Evolutionary conservation across 164 flowering plant genomes (phyloP).

Genomic region (Macadamia integrifolia): DNA sequence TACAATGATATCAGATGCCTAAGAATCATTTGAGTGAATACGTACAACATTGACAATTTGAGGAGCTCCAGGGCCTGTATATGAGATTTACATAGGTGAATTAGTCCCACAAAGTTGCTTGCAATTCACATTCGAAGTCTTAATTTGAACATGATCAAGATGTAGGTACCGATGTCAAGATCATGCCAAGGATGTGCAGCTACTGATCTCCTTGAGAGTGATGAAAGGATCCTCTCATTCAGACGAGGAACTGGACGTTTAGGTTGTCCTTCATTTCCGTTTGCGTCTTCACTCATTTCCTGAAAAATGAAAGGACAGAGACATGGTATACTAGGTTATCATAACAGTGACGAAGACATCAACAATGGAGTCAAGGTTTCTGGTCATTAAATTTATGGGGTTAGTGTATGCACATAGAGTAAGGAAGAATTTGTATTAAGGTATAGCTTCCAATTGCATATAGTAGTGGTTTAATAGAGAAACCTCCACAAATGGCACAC

Average conservation of each 20-base stretch:
- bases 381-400: no score
- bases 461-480: no score
- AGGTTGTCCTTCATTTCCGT: not conserved
- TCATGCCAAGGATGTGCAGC: conserved; percentile 92
- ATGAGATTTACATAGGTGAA: not conserved
- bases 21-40: not conserved
- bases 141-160: not conserved
- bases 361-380: no score
- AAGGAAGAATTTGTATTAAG: no score
- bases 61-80: conserved; percentile 70
- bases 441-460: no score
- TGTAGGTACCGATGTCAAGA: conserved; percentile 62
- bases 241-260: conserved; percentile 34
- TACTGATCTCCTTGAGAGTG: conserved; percentile 68
- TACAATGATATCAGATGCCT: not conserved
- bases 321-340: no score
- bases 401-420: no score
- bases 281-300: conserved; percentile 30
- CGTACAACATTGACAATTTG: conserved; percentile 49
- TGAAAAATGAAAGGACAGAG: not conserved
- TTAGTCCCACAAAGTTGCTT: no score
- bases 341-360: no score
- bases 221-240: conserved; percentile 68
- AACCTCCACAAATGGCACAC: no score
- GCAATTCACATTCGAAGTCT: no score